Base-by-base conservation (phyloP, 2,329 filamentous ascomycete genomes). In the Lecanosticta acicola region DNA sequence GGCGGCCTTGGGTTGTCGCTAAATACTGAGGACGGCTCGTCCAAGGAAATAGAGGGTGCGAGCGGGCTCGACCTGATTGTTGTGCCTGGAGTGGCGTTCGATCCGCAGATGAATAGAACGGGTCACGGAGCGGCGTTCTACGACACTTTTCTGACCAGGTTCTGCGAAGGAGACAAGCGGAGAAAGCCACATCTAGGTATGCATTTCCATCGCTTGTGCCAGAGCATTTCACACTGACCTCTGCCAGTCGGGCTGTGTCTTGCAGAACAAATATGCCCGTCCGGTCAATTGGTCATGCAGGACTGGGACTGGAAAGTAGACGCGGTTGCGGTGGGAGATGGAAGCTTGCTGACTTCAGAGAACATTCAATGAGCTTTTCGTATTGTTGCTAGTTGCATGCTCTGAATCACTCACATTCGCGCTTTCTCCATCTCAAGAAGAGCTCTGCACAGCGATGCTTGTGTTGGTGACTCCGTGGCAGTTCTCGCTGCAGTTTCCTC, bases 111-210 rank as follows among this genome's bases (percentile, higher is more conserved):
- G 50, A 79, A 84, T 56, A 79, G 93, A 58, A 76, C 97, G 16
- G 93, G 93, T 33, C 93, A 98, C 67, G 93, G 93, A 46, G 94
- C 88, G 67, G 93, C 93, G 24, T 98, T 94, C 71, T 98, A 98
- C 73, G 93, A 98, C 71, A 85, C 83, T 66, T 98, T 95, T 67
- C 71, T 98, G 63, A 80, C 84, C 60, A 80, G 84, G 57, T 94
- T 90, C 76, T 67, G 58, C 57, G 50, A 59, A 51, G 54, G 59
- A 50, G 55, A 58, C 51, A 54, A 56, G 60, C 53, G 59, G 39
- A 67, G 65, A 54, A 78, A 77, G 70, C 78, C 77, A 57, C 74
- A 77, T 70, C 75, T 81, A 58, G 76, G 79, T 83, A 69, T 48
- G 29, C 36, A n/a, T 13, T 11, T 11, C 26, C 2, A 4, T 2